phyloP scores from a whole-genome alignment of 495 filamentous ascomycete species.

The Alectoria sarmentosa region DNA sequence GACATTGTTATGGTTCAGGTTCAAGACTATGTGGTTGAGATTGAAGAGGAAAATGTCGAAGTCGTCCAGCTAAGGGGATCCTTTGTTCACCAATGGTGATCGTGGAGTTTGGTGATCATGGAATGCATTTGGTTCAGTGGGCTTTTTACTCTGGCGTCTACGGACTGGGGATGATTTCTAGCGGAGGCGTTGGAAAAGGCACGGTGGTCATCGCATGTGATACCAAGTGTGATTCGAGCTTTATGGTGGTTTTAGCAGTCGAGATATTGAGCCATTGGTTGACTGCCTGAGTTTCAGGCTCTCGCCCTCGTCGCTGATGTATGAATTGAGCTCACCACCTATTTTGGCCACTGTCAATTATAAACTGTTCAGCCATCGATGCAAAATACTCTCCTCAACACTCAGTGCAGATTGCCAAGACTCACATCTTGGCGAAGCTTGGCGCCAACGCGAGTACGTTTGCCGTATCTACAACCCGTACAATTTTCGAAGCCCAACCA shows the following conservation, averaged over 20 bases:
- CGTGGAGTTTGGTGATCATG: not conserved
- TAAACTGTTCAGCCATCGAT: too few species aligned
- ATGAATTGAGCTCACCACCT: too few species aligned
- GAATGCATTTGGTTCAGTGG: slow-evolving; percentile 13
- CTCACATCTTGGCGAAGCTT: too few species aligned
- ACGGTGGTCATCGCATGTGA: slow-evolving; percentile 3
- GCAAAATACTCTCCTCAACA: too few species aligned
- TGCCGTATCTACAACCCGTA: too few species aligned
- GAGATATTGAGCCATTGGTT: not conserved
- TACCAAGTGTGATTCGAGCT: slow-evolving; percentile 14
- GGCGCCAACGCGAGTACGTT: too few species aligned
- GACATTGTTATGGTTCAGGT: slow-evolving; percentile 24
- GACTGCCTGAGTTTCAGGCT: not conserved
- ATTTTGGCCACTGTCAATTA: too few species aligned
- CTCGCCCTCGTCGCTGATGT: too few species aligned
- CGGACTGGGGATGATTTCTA: not conserved
- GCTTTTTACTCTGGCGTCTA: not conserved
- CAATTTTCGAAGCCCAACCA: too few species aligned
- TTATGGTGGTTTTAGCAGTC: not conserved
- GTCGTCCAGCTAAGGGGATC: not conserved
- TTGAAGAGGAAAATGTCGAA: slow-evolving; percentile 24
- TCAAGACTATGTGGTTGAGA: slow-evolving; percentile 26
- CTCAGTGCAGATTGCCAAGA: too few species aligned
- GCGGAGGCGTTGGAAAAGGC: slow-evolving; percentile 5
- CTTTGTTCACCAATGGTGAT: not conserved